Evolutionary conservation across 768 basidiomycete species (phyloP).

Genomic region (Auriscalpium vulgare): DNA sequence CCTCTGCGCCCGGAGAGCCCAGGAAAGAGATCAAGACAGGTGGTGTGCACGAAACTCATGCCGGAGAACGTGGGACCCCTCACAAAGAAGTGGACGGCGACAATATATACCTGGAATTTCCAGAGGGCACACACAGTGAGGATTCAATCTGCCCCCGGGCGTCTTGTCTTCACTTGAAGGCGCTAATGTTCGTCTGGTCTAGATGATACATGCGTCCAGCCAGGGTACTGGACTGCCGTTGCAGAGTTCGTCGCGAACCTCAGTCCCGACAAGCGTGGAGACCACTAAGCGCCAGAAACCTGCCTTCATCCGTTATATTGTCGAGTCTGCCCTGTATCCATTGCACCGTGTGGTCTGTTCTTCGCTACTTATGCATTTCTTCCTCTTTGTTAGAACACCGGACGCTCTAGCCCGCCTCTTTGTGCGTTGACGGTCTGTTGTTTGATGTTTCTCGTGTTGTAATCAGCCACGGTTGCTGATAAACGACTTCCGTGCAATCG

Average conservation of each 20-base stretch:
- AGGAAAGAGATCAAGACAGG: background rate
- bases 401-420: too few species aligned
- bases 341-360: too few species aligned
- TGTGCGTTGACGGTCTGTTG: too few species aligned
- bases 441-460: too few species aligned
- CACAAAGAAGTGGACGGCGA: slow-evolving; percentile 12
- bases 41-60: background rate
- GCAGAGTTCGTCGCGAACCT: slow-evolving; percentile 17
- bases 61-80: slow-evolving; percentile 2
- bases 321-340: too few species aligned
- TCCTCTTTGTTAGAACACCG: too few species aligned
- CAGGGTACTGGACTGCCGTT: slow-evolving; percentile 23
- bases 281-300: too few species aligned
- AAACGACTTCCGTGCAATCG: too few species aligned
- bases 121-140: slow-evolving; percentile 23
- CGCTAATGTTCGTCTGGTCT: background rate
- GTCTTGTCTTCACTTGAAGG: background rate
- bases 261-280: background rate
- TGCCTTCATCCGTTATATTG: too few species aligned
- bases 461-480: too few species aligned
- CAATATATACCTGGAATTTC: slow-evolving; percentile 20
- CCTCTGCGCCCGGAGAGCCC: slow-evolving; percentile 2
- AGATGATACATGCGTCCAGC: slow-evolving; percentile 27
- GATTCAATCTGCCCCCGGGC: background rate
- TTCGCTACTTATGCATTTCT: too few species aligned